Evolutionary conservation across 768 basidiomycete species (phyloP).

Genomic region (Pilatotrama ljubarskyi): DNA sequence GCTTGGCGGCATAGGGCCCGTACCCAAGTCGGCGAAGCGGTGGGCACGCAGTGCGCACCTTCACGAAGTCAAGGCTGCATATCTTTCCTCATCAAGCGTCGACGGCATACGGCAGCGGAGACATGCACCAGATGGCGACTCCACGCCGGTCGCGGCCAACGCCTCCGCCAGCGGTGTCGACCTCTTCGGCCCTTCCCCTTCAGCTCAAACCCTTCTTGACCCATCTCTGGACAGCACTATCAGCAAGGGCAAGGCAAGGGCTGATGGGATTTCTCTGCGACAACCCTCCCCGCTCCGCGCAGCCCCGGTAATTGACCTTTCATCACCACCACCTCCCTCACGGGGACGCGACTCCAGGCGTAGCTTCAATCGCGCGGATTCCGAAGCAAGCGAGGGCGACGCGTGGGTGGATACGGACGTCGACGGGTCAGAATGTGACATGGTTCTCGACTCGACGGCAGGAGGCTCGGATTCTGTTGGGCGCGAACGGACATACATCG

Average conservation of each 20-base stretch:
- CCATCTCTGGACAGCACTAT: conserved; percentile 5
- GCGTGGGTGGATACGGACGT: conserved; percentile 44
- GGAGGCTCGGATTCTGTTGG: neutral
- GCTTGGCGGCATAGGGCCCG: conserved; percentile 33
- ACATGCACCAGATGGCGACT: neutral
- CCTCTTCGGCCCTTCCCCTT: conserved; percentile 6
- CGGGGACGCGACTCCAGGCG: neutral
- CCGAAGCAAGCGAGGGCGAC: conserved; percentile 30
- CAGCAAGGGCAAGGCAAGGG: conserved; percentile 19
- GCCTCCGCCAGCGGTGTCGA: neutral
- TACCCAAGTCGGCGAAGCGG: conserved; percentile 49
- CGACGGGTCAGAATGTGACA: conserved; percentile 33
- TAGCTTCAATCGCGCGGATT: neutral
- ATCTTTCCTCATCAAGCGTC: neutral
- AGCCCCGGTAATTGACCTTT: conserved; percentile 3
- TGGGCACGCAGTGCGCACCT: conserved; percentile 71
- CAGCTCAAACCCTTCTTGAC: neutral
- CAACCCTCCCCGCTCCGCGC: conserved; percentile 18
- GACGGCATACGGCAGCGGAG: neutral
- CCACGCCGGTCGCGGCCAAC: neutral
- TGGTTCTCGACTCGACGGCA: conserved; percentile 3
- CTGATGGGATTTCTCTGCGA: neutral
- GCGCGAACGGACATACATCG: conserved; percentile 16
- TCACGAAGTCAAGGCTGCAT: conserved; percentile 51
- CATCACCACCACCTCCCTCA: neutral